Base-by-base conservation (phyloP, 495 filamentous ascomycete genomes). In the Terfezia claveryi region DNA sequence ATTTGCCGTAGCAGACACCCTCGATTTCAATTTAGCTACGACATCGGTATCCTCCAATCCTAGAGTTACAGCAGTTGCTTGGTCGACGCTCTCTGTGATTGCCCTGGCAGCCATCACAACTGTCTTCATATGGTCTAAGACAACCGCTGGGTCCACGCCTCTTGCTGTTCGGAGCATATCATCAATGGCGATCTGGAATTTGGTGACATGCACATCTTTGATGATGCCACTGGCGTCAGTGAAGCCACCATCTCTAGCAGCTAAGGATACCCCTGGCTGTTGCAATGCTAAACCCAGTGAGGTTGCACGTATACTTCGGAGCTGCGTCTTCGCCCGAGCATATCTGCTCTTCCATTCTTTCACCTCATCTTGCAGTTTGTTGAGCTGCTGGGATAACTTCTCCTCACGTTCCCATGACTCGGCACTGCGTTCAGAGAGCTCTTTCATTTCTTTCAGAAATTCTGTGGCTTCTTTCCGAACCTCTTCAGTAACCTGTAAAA, bases 111-210 rank as follows among this genome's bases (percentile, higher is more conserved):
- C 77, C 55, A 86, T 70, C 36, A 94, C 77, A 38, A 95, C 84
- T 56, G 73, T 63, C 64, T 88, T 93, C 75, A 94, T 83, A 58
- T 81, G 75, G 37, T 85, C 77, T 38, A 92, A 77, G 27, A 89
- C 79, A 50, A 74, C 72, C 36, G 77, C 73, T 0, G 85, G 79
- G 52, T 83, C 79, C n/a, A 81, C 77, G 27, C 70, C 73, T 14
- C 89, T 79, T 4, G 85, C 85, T 46, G 73, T 73, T 38, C 79
- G 80, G n/a, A 98, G 72, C 6, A 96, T 76, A 62, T 95, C 91
- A 63, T 96, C 91, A 56, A 98, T 83, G 14, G 87, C 78, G 59
- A 95, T 82, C 66, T 98, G 91, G 73, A 93, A 96, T 59, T 85
- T 85, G 38, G 91, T 94, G 50, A 98, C 78, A 69, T 94, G 82